Base-by-base conservation (phyloP, 164 flowering plant genomes). In the Dillenia suffruticosa region DNA sequence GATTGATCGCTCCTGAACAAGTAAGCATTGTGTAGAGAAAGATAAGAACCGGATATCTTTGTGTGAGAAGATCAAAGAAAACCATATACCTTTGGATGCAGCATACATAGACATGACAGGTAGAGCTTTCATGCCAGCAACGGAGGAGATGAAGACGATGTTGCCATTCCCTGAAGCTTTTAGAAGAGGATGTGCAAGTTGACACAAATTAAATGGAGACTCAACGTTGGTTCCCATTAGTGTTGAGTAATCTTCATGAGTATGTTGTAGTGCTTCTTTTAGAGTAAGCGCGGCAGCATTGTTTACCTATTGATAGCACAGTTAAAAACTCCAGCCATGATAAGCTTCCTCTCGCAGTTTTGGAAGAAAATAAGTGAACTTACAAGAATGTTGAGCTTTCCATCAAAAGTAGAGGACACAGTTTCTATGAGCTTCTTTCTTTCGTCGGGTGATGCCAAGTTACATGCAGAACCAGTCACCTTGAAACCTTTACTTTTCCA, bases 311-410 rank as follows among this genome's bases (percentile, higher is more conserved):
- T 19, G 22, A 19, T 19, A 19, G 22, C 1, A 19, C 22, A 19
- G 22, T 19, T 1, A 19, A 19, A 19, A 19, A 19, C 22, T 19
- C 22, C 22, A 19, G 22, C 22, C 22, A 19, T 19, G 22, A 19
- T 19, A 19, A 19, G 22, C 1, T 19, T 19, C 22, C 22, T 19
- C 22, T 19, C 22, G 22, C 22, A 19, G 1, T 19, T 19, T 19
- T 19, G 22, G 22, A 19, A 19, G 22, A 19, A 19, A 19, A 19
- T 19, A 19, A 19, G 22, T 19, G 44, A 60, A 56, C 74, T 72
- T 58, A 84, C 88, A 17, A 88, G 76, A 26, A 88, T 82, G 68
- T 82, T 78, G 51, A 88, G 83, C 63, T 79, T 84, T 12, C 79
- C 87, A 44, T 70, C 45, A 45, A 84, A 86, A 40, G 51, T 43